A percentile compares a stretch with the other conserved stretches of the same genome.
Conservation (phyloP, 2,329 filamentous ascomycete species). For the Phoma sp. region DNA sequence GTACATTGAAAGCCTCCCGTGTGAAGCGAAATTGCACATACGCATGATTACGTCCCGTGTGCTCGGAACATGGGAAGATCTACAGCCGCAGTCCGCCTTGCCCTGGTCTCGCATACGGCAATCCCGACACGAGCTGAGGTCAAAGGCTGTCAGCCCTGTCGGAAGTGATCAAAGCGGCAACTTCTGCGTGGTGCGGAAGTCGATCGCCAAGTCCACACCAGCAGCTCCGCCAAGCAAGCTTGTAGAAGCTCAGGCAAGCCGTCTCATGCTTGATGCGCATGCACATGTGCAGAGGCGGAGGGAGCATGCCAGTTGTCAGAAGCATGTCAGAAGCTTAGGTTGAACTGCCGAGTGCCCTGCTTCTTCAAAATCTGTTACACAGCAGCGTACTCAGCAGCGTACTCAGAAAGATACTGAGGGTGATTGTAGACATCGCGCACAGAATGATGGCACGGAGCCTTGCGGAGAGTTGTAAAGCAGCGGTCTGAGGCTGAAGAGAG, state of each 20-base stretch:
- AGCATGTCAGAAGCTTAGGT: background rate
- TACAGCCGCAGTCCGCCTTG: constrained; percentile 1
- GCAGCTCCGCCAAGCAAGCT: constrained; percentile 10
- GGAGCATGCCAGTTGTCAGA: background rate
- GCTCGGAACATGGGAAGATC: constrained; percentile 5
- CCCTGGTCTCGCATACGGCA: constrained; percentile 1
- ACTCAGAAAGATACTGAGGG: no score
- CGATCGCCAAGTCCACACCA: background rate
- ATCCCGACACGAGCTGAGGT: constrained; percentile 10
- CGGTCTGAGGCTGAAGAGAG: constrained; percentile 13
- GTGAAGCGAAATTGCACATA: constrained; percentile 2
- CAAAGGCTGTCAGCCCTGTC: background rate
- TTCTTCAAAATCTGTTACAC: background rate
- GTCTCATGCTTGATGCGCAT: background rate
- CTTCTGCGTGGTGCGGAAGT: background rate
- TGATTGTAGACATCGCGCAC: background rate
- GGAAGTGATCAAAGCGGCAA: background rate
- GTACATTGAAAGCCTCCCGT: constrained; percentile 4
- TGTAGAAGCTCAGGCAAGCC: background rate
- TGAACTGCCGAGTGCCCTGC: background rate
- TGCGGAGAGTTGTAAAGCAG: background rate
- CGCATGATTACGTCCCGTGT: background rate
- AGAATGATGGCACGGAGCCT: background rate
- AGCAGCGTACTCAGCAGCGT: no score
- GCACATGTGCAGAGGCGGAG: background rate